Evolutionary conservation across 2,329 filamentous ascomycete species (phyloP).

Genomic region (Grosmannia penicillata): DNA sequence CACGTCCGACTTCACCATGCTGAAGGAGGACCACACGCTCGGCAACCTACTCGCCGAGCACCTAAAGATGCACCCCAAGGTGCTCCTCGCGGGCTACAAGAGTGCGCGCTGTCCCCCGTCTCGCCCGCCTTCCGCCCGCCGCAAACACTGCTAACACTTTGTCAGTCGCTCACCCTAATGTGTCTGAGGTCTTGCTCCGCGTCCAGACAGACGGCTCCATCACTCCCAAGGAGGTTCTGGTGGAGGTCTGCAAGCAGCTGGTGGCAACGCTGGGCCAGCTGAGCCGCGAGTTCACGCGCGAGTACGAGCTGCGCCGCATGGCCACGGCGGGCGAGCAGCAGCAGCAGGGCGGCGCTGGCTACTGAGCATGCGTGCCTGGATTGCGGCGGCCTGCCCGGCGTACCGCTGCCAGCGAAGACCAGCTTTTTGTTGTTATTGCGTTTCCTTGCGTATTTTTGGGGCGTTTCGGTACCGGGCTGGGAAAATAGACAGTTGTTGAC

Average conservation of each 20-base stretch:
- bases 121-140: not conserved
- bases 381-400: too few relatives aligned
- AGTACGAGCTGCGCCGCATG: slow-evolving; percentile 81
- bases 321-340: slow-evolving; percentile 49
- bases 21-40: slow-evolving; percentile 94
- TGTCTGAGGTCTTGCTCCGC: slow-evolving; percentile 52
- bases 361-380: not conserved
- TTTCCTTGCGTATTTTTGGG: too few relatives aligned
- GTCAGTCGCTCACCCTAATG: slow-evolving; percentile 45
- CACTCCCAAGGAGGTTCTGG: slow-evolving; percentile 76
- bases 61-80: slow-evolving; percentile 69
- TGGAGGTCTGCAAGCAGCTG: slow-evolving; percentile 66
- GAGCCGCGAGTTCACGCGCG: slow-evolving; percentile 79
- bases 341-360: slow-evolving; percentile 8
- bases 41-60: slow-evolving; percentile 80
- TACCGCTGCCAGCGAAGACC: too few relatives aligned
- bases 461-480: too few relatives aligned
- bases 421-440: too few relatives aligned
- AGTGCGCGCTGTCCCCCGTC: slow-evolving; percentile 30
- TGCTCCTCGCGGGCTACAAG: slow-evolving; percentile 88
- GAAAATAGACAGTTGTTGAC: too few relatives aligned
- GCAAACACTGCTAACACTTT: not conserved
- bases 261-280: slow-evolving; percentile 69
- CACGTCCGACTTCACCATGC: slow-evolving; percentile 86
- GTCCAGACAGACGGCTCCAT: slow-evolving; percentile 84